Evolutionary conservation across 2,329 filamentous ascomycete species (phyloP).

Genomic region (Aspergillus pseudoglaucus): DNA sequence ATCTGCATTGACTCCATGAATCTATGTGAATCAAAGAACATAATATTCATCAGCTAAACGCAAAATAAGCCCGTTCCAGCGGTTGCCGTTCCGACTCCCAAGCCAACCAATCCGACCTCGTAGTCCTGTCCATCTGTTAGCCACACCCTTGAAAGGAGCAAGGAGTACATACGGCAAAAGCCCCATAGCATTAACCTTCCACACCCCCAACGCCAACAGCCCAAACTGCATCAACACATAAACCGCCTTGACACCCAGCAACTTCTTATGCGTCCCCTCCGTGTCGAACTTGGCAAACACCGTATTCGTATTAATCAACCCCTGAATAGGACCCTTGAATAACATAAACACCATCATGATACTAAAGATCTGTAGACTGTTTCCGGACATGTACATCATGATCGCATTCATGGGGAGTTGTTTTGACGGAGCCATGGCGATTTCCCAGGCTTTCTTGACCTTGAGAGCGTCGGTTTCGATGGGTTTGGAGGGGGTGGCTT

Average conservation of each 20-base stretch:
- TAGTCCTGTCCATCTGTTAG: conserved; percentile 77
- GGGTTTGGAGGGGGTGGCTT: conserved; percentile 33
- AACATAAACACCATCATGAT: conserved; percentile 99
- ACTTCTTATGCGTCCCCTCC: conserved; percentile 63
- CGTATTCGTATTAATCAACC: conserved; percentile 71
- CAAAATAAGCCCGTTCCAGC: conserved; percentile 59
- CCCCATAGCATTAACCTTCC: conserved; percentile 97
- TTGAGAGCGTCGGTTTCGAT: conserved; percentile 93
- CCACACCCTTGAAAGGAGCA: too few relatives aligned
- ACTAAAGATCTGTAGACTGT: conserved; percentile 95
- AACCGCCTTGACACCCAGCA: conserved; percentile 77
- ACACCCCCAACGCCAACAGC: conserved; percentile 77
- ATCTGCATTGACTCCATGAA: too few relatives aligned
- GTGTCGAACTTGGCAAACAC: conserved; percentile 91
- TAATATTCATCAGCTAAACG: conserved; percentile 36
- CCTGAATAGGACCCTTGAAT: conserved; percentile 91
- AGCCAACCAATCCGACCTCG: conserved; percentile 92
- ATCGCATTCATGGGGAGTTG: conserved; percentile 95
- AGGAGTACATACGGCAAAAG: conserved; percentile 67
- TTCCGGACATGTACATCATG: conserved; percentile 99
- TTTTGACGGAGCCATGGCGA: conserved; percentile 89
- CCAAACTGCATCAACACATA: conserved; percentile 84
- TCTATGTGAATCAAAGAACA: too few relatives aligned
- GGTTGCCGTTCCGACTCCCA: conserved; percentile 77
- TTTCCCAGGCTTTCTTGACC: conserved; percentile 97